Conservation (phyloP, 352 stramenopile species). For the Globisporangium paroecandrum region DNA sequence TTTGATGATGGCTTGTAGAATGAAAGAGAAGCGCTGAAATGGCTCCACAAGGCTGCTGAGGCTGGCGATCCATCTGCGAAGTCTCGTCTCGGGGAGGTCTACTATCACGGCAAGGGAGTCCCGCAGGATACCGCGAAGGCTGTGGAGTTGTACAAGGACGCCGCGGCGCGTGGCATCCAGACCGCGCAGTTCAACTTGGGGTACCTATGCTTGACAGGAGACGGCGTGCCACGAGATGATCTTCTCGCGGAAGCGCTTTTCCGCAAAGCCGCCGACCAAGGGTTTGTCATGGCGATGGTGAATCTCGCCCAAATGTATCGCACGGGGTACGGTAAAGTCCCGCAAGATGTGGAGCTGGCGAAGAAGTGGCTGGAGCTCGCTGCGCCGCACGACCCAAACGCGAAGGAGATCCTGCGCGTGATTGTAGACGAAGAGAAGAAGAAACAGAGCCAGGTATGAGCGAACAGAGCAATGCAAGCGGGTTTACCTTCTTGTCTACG, state of each 20-base stretch:
- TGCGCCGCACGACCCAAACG: constrained; percentile 68
- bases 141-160: constrained; percentile 68
- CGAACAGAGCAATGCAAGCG: not conserved
- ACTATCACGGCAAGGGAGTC: constrained; percentile 62
- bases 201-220: constrained; percentile 64
- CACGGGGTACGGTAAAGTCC: constrained; percentile 60
- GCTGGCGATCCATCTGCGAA: constrained; percentile 74
- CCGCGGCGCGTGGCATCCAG: constrained; percentile 48
- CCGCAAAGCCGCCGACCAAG: constrained; percentile 64
- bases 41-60: constrained; percentile 72
- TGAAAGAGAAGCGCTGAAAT: constrained; percentile 59
- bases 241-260: constrained; percentile 74
- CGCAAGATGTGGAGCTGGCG: constrained; percentile 54
- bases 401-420: constrained; percentile 65
- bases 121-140: constrained; percentile 48
- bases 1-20: constrained; percentile 38
- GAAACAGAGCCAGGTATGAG: constrained; percentile 3
- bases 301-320: constrained; percentile 86
- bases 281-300: constrained; percentile 86
- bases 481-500: not conserved
- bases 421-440: constrained; percentile 22
- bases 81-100: constrained; percentile 65
- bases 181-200: constrained; percentile 80
- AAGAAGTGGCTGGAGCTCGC: constrained; percentile 76
- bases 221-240: constrained; percentile 51